Conservation (phyloP, 352 stramenopile species). For the Globisporangium canariense region DNA sequence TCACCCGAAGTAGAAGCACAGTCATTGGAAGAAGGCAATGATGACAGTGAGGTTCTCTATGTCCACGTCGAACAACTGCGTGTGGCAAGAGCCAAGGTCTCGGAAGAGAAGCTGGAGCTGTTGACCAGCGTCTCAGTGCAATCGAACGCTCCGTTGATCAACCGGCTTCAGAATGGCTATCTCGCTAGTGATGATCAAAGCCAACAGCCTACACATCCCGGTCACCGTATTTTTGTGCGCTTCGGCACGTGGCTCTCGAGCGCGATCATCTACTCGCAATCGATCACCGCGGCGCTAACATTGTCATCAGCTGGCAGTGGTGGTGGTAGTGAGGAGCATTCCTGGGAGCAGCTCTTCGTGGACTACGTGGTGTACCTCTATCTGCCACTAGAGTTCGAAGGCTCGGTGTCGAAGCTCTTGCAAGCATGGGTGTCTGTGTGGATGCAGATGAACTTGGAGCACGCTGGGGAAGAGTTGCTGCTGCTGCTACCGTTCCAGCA, state of each 20-base stretch:
- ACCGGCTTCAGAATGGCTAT: slow-evolving; percentile 4
- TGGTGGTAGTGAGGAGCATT: slow-evolving; percentile 14
- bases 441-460: slow-evolving; percentile 35
- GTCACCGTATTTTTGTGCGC: neutral
- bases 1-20: neutral
- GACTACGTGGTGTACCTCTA: slow-evolving; percentile 50
- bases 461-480: slow-evolving; percentile 22
- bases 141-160: neutral
- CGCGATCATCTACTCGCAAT: slow-evolving; percentile 21
- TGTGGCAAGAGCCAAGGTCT: neutral
- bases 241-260: slow-evolving; percentile 18
- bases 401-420: slow-evolving; percentile 23
- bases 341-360: slow-evolving; percentile 43
- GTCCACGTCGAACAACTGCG: slow-evolving; percentile 4
- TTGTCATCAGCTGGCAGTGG: neutral
- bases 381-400: slow-evolving; percentile 53
- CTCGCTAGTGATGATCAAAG: neutral
- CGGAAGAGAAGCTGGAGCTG: slow-evolving; percentile 4
- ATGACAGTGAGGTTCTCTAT: slow-evolving; percentile 4
- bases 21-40: neutral
- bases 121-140: neutral
- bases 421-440: slow-evolving; percentile 45
- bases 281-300: slow-evolving; percentile 9
- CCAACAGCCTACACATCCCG: too few relatives aligned
- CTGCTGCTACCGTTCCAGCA: slow-evolving; percentile 49